These are phyloP conservation scores for Talaromyces sp. DNA, from an alignment of 2,329 filamentous ascomycete species.

Conservation along the genomic window DNA sequence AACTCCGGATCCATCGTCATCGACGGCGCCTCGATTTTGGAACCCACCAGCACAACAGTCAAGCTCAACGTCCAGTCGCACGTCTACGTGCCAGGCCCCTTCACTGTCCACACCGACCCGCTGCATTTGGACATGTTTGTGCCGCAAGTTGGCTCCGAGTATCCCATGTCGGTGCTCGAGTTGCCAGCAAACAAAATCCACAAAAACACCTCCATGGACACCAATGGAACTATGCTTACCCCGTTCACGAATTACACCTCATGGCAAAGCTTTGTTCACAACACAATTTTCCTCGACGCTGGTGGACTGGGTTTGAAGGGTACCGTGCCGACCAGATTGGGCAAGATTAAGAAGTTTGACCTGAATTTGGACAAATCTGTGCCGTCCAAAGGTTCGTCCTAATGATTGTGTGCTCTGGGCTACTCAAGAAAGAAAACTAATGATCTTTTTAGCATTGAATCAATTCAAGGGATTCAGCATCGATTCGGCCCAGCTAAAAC, in stretches of 20 bases:
- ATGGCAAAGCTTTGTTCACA: slow-evolving; percentile 28
- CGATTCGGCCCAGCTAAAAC: slow-evolving; percentile 41
- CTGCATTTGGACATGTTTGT: slow-evolving; percentile 28
- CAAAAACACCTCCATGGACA: slow-evolving; percentile 30
- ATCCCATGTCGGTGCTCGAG: slow-evolving; percentile 24
- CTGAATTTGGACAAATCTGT: slow-evolving; percentile 30
- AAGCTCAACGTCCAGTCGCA: slow-evolving; percentile 29
- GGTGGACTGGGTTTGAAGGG: slow-evolving; percentile 22
- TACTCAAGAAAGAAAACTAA: slow-evolving; percentile 1
- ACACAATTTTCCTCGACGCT: slow-evolving; percentile 23
- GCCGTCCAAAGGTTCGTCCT: slow-evolving; percentile 26
- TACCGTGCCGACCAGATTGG: slow-evolving; percentile 23
- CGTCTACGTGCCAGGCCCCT: slow-evolving; percentile 28
- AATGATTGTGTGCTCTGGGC: neutral
- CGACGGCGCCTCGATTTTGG: slow-evolving; percentile 27
- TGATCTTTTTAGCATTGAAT: slow-evolving; percentile 44
- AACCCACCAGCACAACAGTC: slow-evolving; percentile 27
- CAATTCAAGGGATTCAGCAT: slow-evolving; percentile 45
- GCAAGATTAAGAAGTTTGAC: slow-evolving; percentile 24
- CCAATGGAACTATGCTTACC: slow-evolving; percentile 16
- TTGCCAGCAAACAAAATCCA: slow-evolving; percentile 19
- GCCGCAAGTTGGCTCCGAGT: slow-evolving; percentile 20
- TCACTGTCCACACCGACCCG: slow-evolving; percentile 32
- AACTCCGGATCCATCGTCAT: slow-evolving; percentile 32
- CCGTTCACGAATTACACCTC: slow-evolving; percentile 19